A percentile compares a stretch with the other conserved stretches of the same genome.
Evolutionary conservation across 331 rosid species (phyloP).

Genomic region (Quercus tomentella): DNA sequence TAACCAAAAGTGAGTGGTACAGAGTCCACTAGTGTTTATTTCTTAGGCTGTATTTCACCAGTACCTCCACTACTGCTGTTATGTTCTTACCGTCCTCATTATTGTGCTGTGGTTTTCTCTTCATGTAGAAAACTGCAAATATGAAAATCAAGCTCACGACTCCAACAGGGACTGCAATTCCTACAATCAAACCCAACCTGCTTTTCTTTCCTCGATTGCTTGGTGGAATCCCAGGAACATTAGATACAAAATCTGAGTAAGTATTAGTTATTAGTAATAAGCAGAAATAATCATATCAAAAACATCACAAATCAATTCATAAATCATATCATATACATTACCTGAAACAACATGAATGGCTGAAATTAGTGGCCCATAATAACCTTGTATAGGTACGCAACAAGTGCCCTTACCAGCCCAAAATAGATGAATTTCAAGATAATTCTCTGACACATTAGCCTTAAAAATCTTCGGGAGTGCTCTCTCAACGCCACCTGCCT

Average conservation of each 20-base stretch:
- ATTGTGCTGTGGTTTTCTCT: conserved; percentile 31
- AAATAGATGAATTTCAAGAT: conserved; percentile 70
- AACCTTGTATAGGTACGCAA: conserved; percentile 58
- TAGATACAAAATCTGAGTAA: conserved; percentile 52
- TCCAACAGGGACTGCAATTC: conserved; percentile 49
- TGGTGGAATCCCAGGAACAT: conserved; percentile 50
- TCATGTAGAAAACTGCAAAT: conserved; percentile 19
- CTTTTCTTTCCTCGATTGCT: conserved; percentile 20
- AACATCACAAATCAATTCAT: neutral
- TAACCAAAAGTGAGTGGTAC: no score
- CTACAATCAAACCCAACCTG: conserved; percentile 44
- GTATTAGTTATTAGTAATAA: no score
- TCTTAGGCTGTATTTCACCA: no score
- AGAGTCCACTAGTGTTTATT: neutral
- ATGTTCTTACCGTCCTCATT: conserved; percentile 50
- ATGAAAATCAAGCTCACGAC: conserved; percentile 30
- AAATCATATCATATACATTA: conserved; percentile 16
- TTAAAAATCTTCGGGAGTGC: conserved; percentile 33
- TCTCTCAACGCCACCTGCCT: conserved; percentile 40
- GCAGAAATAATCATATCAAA: neutral
- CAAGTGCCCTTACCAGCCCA: conserved; percentile 96
- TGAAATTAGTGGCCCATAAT: conserved; percentile 71
- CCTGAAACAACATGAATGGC: conserved; percentile 73
- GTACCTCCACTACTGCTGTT: no score
- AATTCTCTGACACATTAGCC: conserved; percentile 50